Percentiles rank a stretch among this genome's conserved stretches.
These are phyloP conservation scores for Zoysia matrella DNA, from an alignment of 202 grass and related monocot species.

Conservation along the genomic window DNA sequence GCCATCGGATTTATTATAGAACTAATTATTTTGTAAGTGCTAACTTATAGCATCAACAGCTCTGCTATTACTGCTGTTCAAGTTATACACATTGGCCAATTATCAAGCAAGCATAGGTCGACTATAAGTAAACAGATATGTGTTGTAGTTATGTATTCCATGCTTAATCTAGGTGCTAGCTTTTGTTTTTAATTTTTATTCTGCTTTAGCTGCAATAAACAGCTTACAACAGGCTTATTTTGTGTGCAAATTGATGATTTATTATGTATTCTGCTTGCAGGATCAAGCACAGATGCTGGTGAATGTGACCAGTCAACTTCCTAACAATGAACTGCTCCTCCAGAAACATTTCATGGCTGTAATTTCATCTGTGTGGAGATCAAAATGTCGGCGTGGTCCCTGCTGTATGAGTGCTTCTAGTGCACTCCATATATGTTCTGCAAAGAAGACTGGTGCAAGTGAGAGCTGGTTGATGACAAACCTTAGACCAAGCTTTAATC, in stretches of 20 bases:
- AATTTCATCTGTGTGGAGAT: constrained; percentile 98
- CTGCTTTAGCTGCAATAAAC: constrained; percentile 6
- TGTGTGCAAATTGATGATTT: constrained; percentile 26
- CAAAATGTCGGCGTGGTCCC: constrained; percentile 52
- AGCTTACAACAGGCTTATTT: constrained; percentile 14
- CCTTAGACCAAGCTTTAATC: constrained; percentile 54
- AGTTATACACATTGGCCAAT: constrained; percentile 5
- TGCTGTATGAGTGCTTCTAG: constrained; percentile 40
- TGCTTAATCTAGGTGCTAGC: constrained; percentile 26
- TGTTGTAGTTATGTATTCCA: not conserved
- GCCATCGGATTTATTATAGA: not conserved
- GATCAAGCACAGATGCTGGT: constrained; percentile 89
- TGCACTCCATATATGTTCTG: constrained; percentile 25
- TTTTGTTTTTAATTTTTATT: not conserved
- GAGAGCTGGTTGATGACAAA: constrained; percentile 54
- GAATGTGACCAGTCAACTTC: constrained; percentile 81
- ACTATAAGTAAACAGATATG: not conserved
- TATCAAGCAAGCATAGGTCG: constrained; percentile 26
- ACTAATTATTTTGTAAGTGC: not conserved
- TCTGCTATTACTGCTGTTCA: not conserved
- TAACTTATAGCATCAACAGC: not conserved
- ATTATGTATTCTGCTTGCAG: constrained; percentile 56
- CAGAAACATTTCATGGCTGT: constrained; percentile 93
- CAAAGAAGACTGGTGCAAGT: constrained; percentile 42
- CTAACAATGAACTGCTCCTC: constrained; percentile 90